Evolutionary conservation across 257 asterid genomes (phyloP).

Genomic region (Petunia axillaris): DNA sequence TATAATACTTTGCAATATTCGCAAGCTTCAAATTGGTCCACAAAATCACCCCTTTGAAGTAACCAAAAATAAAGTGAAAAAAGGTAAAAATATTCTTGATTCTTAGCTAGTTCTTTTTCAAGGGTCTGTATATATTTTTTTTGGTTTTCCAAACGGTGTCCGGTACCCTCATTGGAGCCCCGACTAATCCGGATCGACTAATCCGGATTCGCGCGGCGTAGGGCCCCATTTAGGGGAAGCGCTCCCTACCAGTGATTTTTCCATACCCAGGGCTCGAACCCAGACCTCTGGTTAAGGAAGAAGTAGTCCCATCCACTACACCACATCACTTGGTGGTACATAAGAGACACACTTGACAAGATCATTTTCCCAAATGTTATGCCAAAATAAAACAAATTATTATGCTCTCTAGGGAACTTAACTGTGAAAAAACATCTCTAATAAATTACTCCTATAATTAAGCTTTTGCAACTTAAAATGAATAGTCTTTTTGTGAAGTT

Average conservation of each 20-base stretch:
- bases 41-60: conserved; percentile 24
- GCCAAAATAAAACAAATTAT: neutral
- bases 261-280: too few species aligned
- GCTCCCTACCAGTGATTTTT: too few species aligned
- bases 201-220: too few species aligned
- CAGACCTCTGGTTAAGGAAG: too few species aligned
- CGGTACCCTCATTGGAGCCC: too few species aligned
- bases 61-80: neutral
- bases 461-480: conserved; percentile 1
- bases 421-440: neutral
- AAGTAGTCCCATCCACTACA: too few species aligned
- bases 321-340: neutral
- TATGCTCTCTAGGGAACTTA: neutral
- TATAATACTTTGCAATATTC: conserved; percentile 20
- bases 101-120: neutral
- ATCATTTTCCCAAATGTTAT: neutral
- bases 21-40: conserved; percentile 26
- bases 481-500: conserved; percentile 22
- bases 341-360: neutral
- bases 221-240: too few species aligned
- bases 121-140: neutral
- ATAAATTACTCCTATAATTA: neutral
- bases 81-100: neutral
- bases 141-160: too few species aligned
- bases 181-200: too few species aligned